phyloP scores from a whole-genome alignment of 2,329 filamentous ascomycete genomes.

The Penicillium brevicompactum region DNA sequence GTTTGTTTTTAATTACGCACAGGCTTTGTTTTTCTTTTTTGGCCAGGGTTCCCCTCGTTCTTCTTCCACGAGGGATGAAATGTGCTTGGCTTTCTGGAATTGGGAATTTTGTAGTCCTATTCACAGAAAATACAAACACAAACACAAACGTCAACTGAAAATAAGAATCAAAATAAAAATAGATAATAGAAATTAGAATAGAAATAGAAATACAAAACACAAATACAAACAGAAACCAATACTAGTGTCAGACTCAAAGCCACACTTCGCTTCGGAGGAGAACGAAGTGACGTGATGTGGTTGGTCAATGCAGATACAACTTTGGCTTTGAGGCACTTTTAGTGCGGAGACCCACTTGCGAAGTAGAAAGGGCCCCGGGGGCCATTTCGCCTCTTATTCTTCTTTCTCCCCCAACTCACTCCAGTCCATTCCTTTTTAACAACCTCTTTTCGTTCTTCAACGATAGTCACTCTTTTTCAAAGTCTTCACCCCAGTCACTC shows the following conservation, averaged over 20 bases:
- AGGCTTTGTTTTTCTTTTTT: background rate
- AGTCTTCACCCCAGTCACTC: conserved; percentile 29
- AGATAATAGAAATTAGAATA: too few relatives aligned
- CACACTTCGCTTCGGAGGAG: background rate
- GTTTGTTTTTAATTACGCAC: background rate
- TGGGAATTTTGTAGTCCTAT: too few relatives aligned
- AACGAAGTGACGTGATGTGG: background rate
- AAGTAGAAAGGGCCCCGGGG: conserved; percentile 6
- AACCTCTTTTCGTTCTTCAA: conserved; percentile 16
- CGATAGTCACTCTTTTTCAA: conserved; percentile 10
- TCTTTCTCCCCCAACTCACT: conserved; percentile 20
- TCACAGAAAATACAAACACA: too few relatives aligned
- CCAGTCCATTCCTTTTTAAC: conserved; percentile 29
- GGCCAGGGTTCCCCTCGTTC: too few relatives aligned
- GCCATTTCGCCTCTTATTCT: conserved; percentile 14
- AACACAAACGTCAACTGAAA: too few relatives aligned
- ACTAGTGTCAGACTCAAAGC: background rate
- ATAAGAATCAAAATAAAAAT: too few relatives aligned
- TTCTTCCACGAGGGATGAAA: too few relatives aligned
- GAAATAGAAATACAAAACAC: too few relatives aligned
- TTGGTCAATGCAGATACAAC: background rate
- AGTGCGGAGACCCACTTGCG: background rate
- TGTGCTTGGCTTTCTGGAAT: too few relatives aligned
- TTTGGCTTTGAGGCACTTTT: background rate
- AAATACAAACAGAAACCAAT: background rate